Evolutionary conservation across 2,329 filamentous ascomycete genomes (phyloP), one percentile per base, ranked within the genome.

Genomic region (Akanthomyces dipterigenus): DNA sequence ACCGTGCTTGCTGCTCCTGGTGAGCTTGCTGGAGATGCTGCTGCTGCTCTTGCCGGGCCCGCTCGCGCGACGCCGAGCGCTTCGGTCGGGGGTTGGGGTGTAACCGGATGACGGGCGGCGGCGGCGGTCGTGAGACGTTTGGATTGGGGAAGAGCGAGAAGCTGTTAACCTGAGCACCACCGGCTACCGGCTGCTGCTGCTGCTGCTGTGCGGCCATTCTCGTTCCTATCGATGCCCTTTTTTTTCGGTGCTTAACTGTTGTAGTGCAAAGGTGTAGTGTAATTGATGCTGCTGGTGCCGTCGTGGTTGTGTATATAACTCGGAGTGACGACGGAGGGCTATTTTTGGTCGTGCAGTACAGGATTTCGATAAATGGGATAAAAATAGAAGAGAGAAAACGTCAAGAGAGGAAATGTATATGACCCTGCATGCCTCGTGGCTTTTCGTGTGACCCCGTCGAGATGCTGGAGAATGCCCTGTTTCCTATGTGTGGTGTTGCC

Each of bases 101-200:
- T 79, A 67, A 20, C 65, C 64, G 2, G 65, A 61, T 22, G 68
- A 67, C 51, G 66, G 70, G 59, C 72, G n/a, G 73, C 72, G 18
- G 72, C 72, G 65, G 63, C n/a, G 64, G 75, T 22, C 78, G 74
- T 62, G 76, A 75, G 49, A 69, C 67, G 65, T 71, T 79, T 24
- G 81, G 77, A 65, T 76, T 84, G 31, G 82, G 82, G 67, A 85
- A 85, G 63, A 85, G 77, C 63, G 82, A 85, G 71, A 85, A 83
- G 63, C 80, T 78, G 76, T 43, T 48, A 31, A 20, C 14, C 22
- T 31, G 34, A 3, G 38, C 36, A 18, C 36, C 36, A 9, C 40
- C n/a, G 40, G 24, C 26, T 6, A 24, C 26, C 70, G 61, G 73
- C 74, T 60, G 71, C 54, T 70, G 67, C 54, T 70, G 67, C 54